Evolutionary conservation across 441 rosid genomes (phyloP), one percentile per base, ranked within the genome.

Genomic region (Gossypium davidsonii): DNA sequence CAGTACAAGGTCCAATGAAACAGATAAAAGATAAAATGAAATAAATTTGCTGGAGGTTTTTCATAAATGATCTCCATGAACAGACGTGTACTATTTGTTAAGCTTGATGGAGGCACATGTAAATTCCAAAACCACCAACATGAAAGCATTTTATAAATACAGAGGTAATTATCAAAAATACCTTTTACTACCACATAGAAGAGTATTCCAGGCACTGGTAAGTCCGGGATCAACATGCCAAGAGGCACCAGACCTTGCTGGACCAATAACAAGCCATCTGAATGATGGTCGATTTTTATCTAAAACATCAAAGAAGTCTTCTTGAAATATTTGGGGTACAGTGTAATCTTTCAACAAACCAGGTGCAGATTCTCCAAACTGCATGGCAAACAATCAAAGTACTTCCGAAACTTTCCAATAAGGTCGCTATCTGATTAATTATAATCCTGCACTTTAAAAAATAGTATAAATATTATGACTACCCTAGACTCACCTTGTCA

Each of bases 151-250:
- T 64, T 64, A 42, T 64, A 10, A 20, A 65, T 6, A 20, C 55
- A 12, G 56, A 44, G 56, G 5, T 21, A 46, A 66, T 15, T 44
- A 10, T 66, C 62, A 28, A 20, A 48, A 52, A 57, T 84, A 94
- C 98, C 98, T 91, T 85, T 94, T 94, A 70, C 91, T 91, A 70
- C 98, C 98, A 52, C 86, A 86, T 44, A 94, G 90, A 75, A 94
- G 88, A 72, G 98, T 92, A 83, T 94, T 94, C 98, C 98, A 94
- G 68, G 98, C 98, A 71, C 97, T 90, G 72, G 98, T 94, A 69
- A 94, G 98, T 67, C 97, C 89, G 48, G 98, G 98, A 82, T 94
- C 97, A 74, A 94, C 91, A 83, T 92, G 98, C 97, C 98, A 94
- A 61, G 97, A 94, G 49, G 98, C 98, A 76, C 97, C 98, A 66